These are phyloP conservation scores for Rhizopogon vesiculosus DNA, from an alignment of 768 basidiomycete genomes.

Conservation along the genomic window DNA sequence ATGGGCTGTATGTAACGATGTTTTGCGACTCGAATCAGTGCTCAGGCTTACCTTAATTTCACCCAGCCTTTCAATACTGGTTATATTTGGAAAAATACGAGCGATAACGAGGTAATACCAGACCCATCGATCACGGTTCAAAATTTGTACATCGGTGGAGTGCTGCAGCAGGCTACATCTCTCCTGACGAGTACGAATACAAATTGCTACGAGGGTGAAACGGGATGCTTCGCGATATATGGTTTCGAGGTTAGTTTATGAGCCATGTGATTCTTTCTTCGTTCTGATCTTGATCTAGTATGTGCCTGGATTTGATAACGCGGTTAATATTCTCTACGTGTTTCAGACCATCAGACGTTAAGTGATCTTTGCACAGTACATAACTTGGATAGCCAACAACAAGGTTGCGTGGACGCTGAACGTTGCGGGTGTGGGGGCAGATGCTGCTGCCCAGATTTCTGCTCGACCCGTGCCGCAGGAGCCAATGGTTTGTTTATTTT, in stretches of 20 bases:
- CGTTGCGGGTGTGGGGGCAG: constrained; percentile 61
- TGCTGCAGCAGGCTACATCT: constrained; percentile 77
- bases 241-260: constrained; percentile 66
- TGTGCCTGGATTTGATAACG: constrained; percentile 60
- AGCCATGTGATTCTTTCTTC: neutral
- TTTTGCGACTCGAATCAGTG: constrained; percentile 3
- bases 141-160: constrained; percentile 66
- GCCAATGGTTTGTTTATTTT: constrained; percentile 62
- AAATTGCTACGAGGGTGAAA: constrained; percentile 60
- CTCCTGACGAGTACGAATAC: constrained; percentile 64
- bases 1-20: constrained; percentile 59
- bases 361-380: constrained; percentile 47
- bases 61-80: constrained; percentile 67
- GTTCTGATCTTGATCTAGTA: constrained; percentile 12
- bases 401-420: constrained; percentile 71
- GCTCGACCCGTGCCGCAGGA: constrained; percentile 72
- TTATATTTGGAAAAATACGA: constrained; percentile 65
- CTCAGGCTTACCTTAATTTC: neutral
- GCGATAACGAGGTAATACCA: constrained; percentile 52
- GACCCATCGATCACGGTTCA: constrained; percentile 49
- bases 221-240: constrained; percentile 65
- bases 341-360: neutral
- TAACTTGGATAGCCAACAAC: constrained; percentile 77
- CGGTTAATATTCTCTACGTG: constrained; percentile 33
- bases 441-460: constrained; percentile 55